Evolutionary conservation across 1,284 basidiomycete species (phyloP), one percentile per base, ranked within the genome.

Genomic region (Apiotrichum sp.): DNA sequence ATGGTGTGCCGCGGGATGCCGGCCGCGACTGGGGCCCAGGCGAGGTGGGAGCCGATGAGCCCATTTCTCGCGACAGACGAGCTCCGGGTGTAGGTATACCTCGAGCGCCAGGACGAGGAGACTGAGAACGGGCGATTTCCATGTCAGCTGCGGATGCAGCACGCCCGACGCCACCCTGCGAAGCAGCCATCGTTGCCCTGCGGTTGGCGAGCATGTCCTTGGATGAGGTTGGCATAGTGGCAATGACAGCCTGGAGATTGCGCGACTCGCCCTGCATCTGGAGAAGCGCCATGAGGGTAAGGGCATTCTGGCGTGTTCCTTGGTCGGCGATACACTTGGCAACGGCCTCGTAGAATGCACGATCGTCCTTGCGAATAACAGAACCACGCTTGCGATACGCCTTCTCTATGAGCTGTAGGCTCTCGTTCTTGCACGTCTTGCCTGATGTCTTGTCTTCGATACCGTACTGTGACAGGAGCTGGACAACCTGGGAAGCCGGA

Each of bases 381-480:
- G 64, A 67, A 9, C 72, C 72, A 57, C 72, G 62, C 55, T 70
- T 72, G 52, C 64, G 63, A 58, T 72, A 74, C 3, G 72, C 67
- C 57, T 69, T 70, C 52, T 74, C 72, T 53, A 74, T 74, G 40
- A 74, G 61, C 13, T 63, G 57, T 6, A 74, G 58, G 0, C 67
- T 66, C 47, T 74, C 72, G 52, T 74, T 74, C 64, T 71, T 72
- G 59, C 69, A 70, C 22, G 71, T 71, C 62, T 72, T 74, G 33
- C 72, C 72, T 0, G 70, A 66, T 3, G 64, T 58, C 56, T 74
- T 74, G 59, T 74, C 72, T 49, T 75, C 73, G 34, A 73, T 56
- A 2, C 73, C 73, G 67, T 92, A 83, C 47, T 95, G 89, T 9
- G 95, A 81, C 3, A 96, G 78, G 9, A 91, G 74, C 66, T 89